Evolutionary conservation across 1,139 yeast species (phyloP).

Genomic region (Yamadazyma membranifaciens): DNA sequence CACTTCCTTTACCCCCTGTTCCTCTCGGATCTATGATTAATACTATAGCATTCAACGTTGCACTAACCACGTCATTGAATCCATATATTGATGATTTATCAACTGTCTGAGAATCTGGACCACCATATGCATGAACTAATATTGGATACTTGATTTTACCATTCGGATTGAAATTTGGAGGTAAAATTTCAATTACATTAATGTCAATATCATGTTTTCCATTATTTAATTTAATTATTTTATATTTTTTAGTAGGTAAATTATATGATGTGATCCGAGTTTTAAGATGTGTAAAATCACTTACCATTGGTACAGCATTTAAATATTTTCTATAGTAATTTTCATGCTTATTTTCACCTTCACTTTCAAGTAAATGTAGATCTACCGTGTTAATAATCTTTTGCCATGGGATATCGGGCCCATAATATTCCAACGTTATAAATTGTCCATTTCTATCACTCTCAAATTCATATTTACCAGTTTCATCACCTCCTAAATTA

Average conservation of each 20-base stretch:
- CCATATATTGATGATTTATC: constrained; percentile 53
- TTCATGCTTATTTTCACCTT: constrained; percentile 4
- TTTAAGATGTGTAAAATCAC: constrained; percentile 12
- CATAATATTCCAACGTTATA: constrained; percentile 52
- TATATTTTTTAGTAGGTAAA: constrained; percentile 56
- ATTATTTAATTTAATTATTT: constrained; percentile 43
- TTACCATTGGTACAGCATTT: constrained; percentile 7
- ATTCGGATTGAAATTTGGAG: constrained; percentile 60
- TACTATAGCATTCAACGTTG: constrained; percentile 70
- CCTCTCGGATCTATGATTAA: constrained; percentile 93
- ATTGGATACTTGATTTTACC: constrained; percentile 61
- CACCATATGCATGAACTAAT: constrained; percentile 84
- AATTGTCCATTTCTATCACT: constrained; percentile 60
- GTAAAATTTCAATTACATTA: constrained; percentile 73
- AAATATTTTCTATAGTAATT: constrained; percentile 8
- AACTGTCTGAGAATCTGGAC: constrained; percentile 87
- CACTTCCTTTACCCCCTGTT: constrained; percentile 88
- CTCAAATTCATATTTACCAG: constrained; percentile 30
- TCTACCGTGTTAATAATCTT: constrained; percentile 47
- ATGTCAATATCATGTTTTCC: constrained; percentile 49
- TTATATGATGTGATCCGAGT: constrained; percentile 27
- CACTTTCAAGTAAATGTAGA: constrained; percentile 23
- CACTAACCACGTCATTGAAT: constrained; percentile 69
- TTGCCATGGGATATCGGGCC: constrained; percentile 71
- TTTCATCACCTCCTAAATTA: constrained; percentile 22